phyloP scores from a whole-genome alignment of 2,329 filamentous ascomycete species.

The Coniochaeta hoffmannii region DNA sequence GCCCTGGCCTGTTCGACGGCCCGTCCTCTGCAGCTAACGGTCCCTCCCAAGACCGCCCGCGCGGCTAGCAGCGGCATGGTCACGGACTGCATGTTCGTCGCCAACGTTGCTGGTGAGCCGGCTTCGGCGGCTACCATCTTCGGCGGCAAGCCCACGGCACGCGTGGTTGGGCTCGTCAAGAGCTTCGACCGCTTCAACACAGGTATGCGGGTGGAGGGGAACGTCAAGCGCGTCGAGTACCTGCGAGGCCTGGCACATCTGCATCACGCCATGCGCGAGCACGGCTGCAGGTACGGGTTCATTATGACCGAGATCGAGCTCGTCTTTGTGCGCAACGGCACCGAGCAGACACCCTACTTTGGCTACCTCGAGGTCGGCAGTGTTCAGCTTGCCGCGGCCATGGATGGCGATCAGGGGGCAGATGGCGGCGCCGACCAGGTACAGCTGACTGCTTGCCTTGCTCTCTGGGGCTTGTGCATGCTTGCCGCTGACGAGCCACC shows the following conservation, averaged over 20 bases:
- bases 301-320: conserved; percentile 96
- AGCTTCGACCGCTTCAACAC: conserved; percentile 94
- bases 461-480: conserved; percentile 67
- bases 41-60: conserved; percentile 28
- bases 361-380: conserved; percentile 74
- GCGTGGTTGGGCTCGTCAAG: conserved; percentile 65
- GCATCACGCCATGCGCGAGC: conserved; percentile 88
- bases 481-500: conserved; percentile 26
- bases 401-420: conserved; percentile 13
- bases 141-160: conserved; percentile 37
- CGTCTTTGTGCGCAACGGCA: conserved; percentile 78
- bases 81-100: conserved; percentile 48
- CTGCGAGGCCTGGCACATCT: conserved; percentile 78
- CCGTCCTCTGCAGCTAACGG: conserved; percentile 48
- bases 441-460: conserved; percentile 62
- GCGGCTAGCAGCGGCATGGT: conserved; percentile 29
- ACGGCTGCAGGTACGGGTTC: conserved; percentile 89
- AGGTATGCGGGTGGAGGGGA: conserved; percentile 79
- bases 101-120: conserved; percentile 50
- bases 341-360: conserved; percentile 66
- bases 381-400: conserved; percentile 44
- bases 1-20: conserved; percentile 71
- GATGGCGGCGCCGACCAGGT: conserved; percentile 23
- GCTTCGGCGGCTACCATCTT: conserved; percentile 47
- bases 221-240: conserved; percentile 82